Evolutionary conservation across 192 early-diverging fungal species (phyloP).

Genomic region (Rhizophagus clarus): DNA sequence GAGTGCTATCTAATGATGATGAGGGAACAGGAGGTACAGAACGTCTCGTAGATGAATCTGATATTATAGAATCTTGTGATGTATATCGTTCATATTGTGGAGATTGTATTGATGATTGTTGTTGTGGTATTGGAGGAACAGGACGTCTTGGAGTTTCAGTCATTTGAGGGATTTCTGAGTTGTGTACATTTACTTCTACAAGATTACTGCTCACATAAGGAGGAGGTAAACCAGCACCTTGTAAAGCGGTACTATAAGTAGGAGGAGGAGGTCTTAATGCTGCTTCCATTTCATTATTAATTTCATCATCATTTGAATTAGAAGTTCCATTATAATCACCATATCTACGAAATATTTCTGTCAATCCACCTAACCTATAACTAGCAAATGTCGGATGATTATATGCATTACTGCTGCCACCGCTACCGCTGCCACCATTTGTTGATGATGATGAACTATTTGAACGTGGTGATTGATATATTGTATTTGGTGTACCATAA

Average conservation of each 20-base stretch:
- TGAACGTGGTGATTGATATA: neutral
- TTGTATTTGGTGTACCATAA: neutral
- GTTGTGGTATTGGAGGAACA: neutral
- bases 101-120: neutral
- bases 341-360: neutral
- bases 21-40: neutral
- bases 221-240: conserved; percentile 19
- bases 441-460: conserved; percentile 8
- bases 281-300: neutral
- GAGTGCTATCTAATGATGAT: too few relatives aligned
- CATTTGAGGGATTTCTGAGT: neutral
- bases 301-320: neutral
- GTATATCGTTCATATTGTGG: too few relatives aligned
- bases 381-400: conserved; percentile 8
- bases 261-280: conserved; percentile 4
- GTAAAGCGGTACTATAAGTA: neutral
- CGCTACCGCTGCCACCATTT: neutral
- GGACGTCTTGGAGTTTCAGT: neutral
- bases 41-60: neutral
- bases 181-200: neutral
- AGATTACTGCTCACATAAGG: neutral
- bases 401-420: neutral
- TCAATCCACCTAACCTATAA: conserved; percentile 7
- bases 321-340: neutral
- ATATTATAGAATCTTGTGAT: neutral